Conservation (phyloP, 2,329 filamentous ascomycete species). For the Beauveria australis region DNA sequence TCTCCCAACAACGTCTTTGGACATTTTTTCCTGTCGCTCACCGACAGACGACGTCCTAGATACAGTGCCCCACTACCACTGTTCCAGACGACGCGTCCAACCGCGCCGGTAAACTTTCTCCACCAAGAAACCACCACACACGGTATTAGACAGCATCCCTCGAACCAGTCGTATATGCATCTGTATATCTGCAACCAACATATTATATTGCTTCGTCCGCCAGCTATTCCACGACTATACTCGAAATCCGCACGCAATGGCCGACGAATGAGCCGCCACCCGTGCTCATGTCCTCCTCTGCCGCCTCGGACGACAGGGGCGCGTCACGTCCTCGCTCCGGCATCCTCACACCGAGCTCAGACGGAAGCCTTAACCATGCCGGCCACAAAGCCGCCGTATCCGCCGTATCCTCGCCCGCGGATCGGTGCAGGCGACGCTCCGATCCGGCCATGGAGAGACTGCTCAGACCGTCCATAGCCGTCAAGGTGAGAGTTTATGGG, state of each 20-base stretch:
- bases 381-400: constrained; percentile 19
- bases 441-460: constrained; percentile 41
- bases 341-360: constrained; percentile 33
- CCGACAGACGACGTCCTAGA: background rate
- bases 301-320: constrained; percentile 30
- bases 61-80: background rate
- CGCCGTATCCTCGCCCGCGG: constrained; percentile 19
- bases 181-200: background rate
- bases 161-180: background rate
- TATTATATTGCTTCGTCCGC: background rate
- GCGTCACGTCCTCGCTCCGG: constrained; percentile 41
- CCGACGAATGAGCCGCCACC: background rate
- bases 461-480: constrained; percentile 41
- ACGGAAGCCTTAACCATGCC: constrained; percentile 26
- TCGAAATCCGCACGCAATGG: background rate
- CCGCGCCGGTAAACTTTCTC: background rate
- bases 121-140: constrained; percentile 3
- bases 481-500: constrained; percentile 35
- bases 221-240: background rate
- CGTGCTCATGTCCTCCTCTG: constrained; percentile 25
- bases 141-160: background rate
- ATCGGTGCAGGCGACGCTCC: constrained; percentile 28
- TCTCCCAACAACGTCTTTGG: background rate
- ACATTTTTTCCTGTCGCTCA: background rate
- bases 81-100: background rate